A percentile compares a stretch with the other conserved stretches of the same genome.
These are phyloP conservation scores for Cercospora beticola DNA, from an alignment of 2,329 filamentous ascomycete species.

Conservation along the genomic window DNA sequence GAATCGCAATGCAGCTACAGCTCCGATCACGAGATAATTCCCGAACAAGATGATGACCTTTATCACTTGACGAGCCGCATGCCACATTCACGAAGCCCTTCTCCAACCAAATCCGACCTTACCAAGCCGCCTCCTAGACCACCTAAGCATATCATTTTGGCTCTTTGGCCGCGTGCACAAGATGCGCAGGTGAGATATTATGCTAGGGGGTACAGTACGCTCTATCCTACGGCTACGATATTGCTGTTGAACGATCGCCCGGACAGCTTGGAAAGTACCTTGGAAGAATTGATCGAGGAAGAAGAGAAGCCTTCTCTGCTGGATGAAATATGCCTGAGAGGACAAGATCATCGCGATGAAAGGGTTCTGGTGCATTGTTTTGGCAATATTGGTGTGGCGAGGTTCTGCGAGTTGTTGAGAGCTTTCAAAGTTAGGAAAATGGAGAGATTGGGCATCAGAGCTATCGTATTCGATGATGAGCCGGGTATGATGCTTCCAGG, in stretches of 20 bases:
- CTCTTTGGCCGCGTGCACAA: conserved; percentile 32
- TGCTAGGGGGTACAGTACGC: conserved; percentile 28
- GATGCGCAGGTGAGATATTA: conserved; percentile 31
- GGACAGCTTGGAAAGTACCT: conserved; percentile 13
- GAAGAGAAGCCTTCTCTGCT: conserved; percentile 15
- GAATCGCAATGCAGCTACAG: conserved; percentile 4
- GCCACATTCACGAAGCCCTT: background rate
- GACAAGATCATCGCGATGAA: background rate
- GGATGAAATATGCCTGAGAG: background rate
- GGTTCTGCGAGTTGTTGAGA: conserved; percentile 29
- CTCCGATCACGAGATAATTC: background rate
- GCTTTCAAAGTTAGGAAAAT: conserved; percentile 30
- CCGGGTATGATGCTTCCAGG: conserved; percentile 23
- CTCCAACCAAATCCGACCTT: background rate
- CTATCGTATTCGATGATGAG: conserved; percentile 31
- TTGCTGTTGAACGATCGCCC: conserved; percentile 23
- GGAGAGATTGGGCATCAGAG: conserved; percentile 22
- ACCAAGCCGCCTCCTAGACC: conserved; percentile 6
- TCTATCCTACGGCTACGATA: conserved; percentile 31
- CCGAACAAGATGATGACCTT: background rate
- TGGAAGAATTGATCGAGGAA: conserved; percentile 19
- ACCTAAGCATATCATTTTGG: conserved; percentile 30
- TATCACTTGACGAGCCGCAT: background rate
- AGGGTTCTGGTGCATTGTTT: conserved; percentile 32
- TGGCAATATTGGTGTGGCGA: conserved; percentile 27